phyloP scores from a whole-genome alignment of 2,329 filamentous ascomycete species.

The Arthroderma sp. region DNA sequence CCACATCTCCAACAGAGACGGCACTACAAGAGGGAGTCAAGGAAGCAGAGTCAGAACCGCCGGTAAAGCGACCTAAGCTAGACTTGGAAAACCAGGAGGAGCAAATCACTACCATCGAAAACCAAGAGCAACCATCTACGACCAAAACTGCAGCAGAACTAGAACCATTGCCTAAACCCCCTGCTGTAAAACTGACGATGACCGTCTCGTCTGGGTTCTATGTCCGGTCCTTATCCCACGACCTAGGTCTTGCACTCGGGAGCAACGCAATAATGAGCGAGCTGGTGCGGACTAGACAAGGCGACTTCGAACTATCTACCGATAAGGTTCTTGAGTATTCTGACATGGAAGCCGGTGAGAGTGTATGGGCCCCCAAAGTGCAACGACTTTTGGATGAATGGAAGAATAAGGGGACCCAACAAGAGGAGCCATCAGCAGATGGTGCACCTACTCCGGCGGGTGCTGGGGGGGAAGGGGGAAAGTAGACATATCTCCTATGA shows the following conservation, averaged over 20 bases:
- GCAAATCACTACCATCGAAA: slow-evolving; percentile 2
- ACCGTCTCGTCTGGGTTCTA: slow-evolving; percentile 95
- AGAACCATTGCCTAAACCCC: slow-evolving; percentile 30
- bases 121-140: slow-evolving; percentile 27
- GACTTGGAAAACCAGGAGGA: neutral
- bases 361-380: slow-evolving; percentile 70
- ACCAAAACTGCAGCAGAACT: neutral
- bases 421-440: neutral
- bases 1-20: slow-evolving; percentile 14
- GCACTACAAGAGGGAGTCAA: neutral
- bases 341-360: slow-evolving; percentile 63
- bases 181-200: slow-evolving; percentile 74
- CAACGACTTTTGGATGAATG: slow-evolving; percentile 44
- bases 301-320: slow-evolving; percentile 59
- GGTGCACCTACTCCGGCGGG: neutral
- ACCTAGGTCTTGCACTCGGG: slow-evolving; percentile 69
- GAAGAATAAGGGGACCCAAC: slow-evolving; percentile 10
- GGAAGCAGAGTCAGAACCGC: neutral
- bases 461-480: neutral
- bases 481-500: neutral
- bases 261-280: slow-evolving; percentile 80
- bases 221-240: slow-evolving; percentile 84
- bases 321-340: slow-evolving; percentile 65
- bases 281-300: slow-evolving; percentile 69
- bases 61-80: slow-evolving; percentile 7